Conservation (phyloP, 768 basidiomycete species). For the Cystobasidium tubakii region DNA sequence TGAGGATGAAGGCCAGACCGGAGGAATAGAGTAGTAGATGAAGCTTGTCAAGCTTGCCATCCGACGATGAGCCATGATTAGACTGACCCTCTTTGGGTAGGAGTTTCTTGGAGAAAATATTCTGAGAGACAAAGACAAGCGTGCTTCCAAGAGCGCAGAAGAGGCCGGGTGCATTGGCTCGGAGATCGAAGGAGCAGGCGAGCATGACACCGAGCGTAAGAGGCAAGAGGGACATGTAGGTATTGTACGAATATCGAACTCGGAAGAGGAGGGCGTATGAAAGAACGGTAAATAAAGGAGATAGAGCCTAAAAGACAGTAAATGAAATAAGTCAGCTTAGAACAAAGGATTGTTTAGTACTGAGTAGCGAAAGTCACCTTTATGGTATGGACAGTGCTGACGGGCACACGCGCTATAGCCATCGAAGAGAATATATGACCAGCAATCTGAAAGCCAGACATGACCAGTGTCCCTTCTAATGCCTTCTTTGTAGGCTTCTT, state of each 20-base stretch:
- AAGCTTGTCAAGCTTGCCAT: conserved; percentile 82
- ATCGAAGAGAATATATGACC: conserved; percentile 91
- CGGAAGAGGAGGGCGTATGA: conserved; percentile 90
- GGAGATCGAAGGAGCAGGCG: conserved; percentile 87
- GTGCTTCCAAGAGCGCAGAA: conserved; percentile 95
- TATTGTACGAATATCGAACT: conserved; percentile 84
- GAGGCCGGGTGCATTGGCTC: conserved; percentile 80
- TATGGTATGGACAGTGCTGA: conserved; percentile 97
- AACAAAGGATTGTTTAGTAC: neutral
- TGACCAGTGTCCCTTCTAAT: conserved; percentile 73
- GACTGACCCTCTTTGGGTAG: conserved; percentile 60
- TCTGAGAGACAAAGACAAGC: conserved; percentile 90
- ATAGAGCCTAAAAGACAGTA: conserved; percentile 84
- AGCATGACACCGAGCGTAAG: conserved; percentile 95
- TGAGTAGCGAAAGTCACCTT: conserved; percentile 60
- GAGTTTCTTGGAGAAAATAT: conserved; percentile 99
- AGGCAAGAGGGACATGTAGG: conserved; percentile 84
- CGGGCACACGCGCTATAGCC: conserved; percentile 91
- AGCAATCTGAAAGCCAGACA: conserved; percentile 95
- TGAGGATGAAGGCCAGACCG: conserved; percentile 84
- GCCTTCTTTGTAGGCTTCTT: conserved; percentile 66
- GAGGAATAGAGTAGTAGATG: conserved; percentile 93
- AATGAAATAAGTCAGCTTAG: conserved; percentile 5
- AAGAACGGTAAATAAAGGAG: conserved; percentile 91
- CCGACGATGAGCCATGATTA: conserved; percentile 40